phyloP scores from a whole-genome alignment of 1,284 basidiomycete species.

The Fomitopsis pinicola region DNA sequence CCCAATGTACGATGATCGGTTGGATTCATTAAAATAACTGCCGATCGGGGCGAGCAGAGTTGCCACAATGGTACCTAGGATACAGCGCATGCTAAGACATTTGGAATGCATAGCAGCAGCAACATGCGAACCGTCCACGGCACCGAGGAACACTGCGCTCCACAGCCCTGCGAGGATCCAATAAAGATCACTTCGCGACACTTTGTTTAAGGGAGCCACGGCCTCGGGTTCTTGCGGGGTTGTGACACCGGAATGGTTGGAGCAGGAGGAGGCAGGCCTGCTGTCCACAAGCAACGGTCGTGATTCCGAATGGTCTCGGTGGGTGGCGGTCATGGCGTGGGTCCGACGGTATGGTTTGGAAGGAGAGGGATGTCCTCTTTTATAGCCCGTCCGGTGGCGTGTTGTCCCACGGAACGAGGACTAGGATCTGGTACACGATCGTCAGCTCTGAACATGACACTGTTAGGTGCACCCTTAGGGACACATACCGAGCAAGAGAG shows the following conservation, averaged over 20 bases:
- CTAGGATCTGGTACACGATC: not conserved
- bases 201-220: constrained; percentile 32
- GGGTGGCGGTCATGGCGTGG: constrained; percentile 11
- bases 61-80: constrained; percentile 69
- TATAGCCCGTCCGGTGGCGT: constrained; percentile 3
- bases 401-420: constrained; percentile 5
- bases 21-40: constrained; percentile 72
- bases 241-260: not conserved
- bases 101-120: constrained; percentile 7
- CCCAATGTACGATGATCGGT: constrained; percentile 83
- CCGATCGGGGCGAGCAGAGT: constrained; percentile 78
- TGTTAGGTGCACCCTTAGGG: not conserved
- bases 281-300: constrained; percentile 20
- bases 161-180: constrained; percentile 75
- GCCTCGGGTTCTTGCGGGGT: constrained; percentile 12
- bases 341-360: not conserved
- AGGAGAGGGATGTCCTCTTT: not conserved
- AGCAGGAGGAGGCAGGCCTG: constrained; percentile 12
- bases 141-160: constrained; percentile 77
- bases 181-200: constrained; percentile 47
- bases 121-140: constrained; percentile 63
- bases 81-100: constrained; percentile 15
- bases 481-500: not conserved
- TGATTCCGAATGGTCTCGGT: constrained; percentile 18
- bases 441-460: not conserved